These are phyloP conservation scores for Neurospora sp. DNA, from an alignment of 495 filamentous ascomycete genomes.

Conservation along the genomic window DNA sequence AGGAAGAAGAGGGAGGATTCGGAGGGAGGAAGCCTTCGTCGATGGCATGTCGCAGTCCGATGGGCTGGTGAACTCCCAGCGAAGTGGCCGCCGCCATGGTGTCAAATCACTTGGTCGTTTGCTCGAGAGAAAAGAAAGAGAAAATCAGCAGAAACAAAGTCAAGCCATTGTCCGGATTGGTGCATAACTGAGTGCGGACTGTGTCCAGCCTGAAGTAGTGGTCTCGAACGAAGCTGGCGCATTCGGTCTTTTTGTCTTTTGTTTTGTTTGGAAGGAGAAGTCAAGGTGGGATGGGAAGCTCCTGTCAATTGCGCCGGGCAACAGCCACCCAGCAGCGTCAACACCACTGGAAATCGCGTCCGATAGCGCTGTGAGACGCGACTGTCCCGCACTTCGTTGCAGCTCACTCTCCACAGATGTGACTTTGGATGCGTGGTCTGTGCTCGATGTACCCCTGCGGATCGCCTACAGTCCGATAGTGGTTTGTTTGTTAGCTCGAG, in stretches of 20 bases:
- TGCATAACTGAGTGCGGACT: background rate
- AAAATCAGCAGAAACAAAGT: background rate
- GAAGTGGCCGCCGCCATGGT: conserved; percentile 81
- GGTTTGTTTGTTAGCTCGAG: too few species aligned
- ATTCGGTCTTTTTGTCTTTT: background rate
- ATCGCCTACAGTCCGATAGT: background rate
- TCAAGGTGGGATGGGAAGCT: background rate
- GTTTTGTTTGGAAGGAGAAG: background rate
- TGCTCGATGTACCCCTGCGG: background rate
- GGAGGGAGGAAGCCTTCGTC: conserved; percentile 66
- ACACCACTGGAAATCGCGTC: background rate
- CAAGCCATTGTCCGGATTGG: conserved; percentile 3
- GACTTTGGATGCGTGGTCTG: background rate
- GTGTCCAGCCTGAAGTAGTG: background rate
- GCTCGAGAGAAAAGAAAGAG: background rate
- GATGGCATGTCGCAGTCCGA: conserved; percentile 72
- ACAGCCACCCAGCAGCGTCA: background rate
- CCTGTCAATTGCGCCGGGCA: background rate
- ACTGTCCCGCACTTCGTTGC: background rate
- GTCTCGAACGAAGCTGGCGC: background rate
- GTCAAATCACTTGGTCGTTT: background rate
- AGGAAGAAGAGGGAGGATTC: conserved; percentile 55
- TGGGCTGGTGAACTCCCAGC: conserved; percentile 78
- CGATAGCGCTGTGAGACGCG: background rate
- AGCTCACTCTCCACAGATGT: background rate